Conservation (phyloP, 139 green algal genomes). For the Chlorella ohadii region DNA sequence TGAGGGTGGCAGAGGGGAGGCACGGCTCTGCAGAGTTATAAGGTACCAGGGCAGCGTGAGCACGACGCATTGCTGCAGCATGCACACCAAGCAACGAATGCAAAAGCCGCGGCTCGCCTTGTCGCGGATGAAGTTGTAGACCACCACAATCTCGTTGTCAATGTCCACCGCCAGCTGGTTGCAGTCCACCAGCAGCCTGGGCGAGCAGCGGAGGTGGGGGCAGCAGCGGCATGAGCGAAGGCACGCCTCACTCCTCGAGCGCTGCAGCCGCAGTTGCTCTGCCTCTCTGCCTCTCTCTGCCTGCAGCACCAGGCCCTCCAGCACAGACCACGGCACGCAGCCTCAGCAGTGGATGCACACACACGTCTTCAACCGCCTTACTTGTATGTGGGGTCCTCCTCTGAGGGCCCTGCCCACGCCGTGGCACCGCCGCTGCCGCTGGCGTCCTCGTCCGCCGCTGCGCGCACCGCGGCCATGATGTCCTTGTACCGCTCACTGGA, state of each 20-base stretch:
- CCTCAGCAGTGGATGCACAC: background rate
- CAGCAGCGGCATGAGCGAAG: no score
- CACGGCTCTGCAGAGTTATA: no score
- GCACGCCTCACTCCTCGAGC: no score
- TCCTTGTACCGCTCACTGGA: slow-evolving; percentile 53
- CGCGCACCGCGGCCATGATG: slow-evolving; percentile 57
- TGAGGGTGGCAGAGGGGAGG: no score
- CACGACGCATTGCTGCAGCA: no score
- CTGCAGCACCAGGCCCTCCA: no score
- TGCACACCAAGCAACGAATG: no score
- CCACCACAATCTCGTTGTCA: slow-evolving; percentile 90
- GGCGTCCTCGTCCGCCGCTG: slow-evolving; percentile 18
- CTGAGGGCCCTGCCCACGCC: slow-evolving; percentile 49
- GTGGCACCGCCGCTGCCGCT: background rate
- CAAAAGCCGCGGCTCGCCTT: no score
- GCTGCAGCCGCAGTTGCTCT: background rate
- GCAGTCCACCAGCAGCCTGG: slow-evolving; percentile 95
- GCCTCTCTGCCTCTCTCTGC: no score
- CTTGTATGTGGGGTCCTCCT: slow-evolving; percentile 86
- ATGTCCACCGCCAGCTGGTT: slow-evolving; percentile 97
- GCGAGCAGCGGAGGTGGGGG: background rate
- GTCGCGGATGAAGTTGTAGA: slow-evolving; percentile 88
- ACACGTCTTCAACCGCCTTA: slow-evolving; percentile 17
- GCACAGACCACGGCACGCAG: background rate
- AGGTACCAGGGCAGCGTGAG: no score